A percentile compares a stretch with the other conserved stretches of the same genome.
phyloP scores from a whole-genome alignment of 2,329 filamentous ascomycete genomes.

The Rugonectria rugulosa region DNA sequence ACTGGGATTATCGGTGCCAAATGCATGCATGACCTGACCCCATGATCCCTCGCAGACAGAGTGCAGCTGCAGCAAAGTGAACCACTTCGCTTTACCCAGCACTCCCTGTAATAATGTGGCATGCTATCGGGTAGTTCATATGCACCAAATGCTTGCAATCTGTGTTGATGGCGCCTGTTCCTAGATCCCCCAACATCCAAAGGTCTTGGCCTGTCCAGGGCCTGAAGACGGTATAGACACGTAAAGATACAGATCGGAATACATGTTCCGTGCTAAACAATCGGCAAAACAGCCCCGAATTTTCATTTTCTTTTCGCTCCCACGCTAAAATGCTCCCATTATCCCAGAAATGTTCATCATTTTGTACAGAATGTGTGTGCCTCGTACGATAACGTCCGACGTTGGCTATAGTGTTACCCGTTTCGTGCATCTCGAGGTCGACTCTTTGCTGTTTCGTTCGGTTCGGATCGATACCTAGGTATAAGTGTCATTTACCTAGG shows the following conservation, averaged over 20 bases:
- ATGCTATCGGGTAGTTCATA: background rate
- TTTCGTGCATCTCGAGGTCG: background rate
- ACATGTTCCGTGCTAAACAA: conserved; percentile 4
- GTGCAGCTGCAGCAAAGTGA: background rate
- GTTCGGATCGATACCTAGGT: background rate
- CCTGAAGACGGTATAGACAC: background rate
- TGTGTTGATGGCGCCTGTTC: conserved; percentile 13
- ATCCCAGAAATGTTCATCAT: conserved; percentile 29
- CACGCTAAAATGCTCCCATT: conserved; percentile 32
- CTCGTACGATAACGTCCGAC: conserved; percentile 14
- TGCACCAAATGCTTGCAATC: conserved; percentile 18
- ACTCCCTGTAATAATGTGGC: conserved; percentile 1
- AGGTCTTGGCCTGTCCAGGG: background rate
- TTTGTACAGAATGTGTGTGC: conserved; percentile 33
- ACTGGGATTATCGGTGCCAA: background rate
- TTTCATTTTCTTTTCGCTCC: conserved; percentile 17
- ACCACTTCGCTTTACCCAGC: conserved; percentile 4
- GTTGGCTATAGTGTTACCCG: background rate
- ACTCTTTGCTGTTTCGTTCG: background rate
- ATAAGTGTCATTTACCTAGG: conserved; percentile 32
- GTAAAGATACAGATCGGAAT: conserved; percentile 15
- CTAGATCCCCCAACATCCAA: background rate
- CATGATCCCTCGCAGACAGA: background rate
- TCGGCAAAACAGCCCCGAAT: conserved; percentile 1
- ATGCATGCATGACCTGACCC: background rate